Conservation (phyloP, 140 eudicot species). For the Ambrosia hybrid region DNA sequence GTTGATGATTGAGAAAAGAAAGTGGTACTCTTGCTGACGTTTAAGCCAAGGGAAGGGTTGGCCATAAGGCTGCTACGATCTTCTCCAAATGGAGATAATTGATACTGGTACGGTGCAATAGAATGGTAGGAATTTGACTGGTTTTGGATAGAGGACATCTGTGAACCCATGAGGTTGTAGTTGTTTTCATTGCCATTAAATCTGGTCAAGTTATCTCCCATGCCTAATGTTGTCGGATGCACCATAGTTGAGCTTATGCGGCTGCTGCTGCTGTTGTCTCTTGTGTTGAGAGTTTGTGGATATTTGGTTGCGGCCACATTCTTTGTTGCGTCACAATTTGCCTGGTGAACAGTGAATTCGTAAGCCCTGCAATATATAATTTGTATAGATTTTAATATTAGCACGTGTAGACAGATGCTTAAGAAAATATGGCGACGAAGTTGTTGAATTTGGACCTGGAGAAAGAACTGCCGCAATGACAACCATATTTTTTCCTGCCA, state of each 20-base stretch:
- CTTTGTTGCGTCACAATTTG: not conserved
- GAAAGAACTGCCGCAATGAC: slow-evolving; percentile 44
- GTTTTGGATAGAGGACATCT: not conserved
- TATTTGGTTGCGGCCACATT: slow-evolving; percentile 6
- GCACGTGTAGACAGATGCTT: not conserved
- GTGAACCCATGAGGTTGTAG: slow-evolving; percentile 3
- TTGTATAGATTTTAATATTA: not conserved
- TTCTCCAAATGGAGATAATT: not conserved
- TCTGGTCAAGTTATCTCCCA: not conserved
- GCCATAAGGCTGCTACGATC: not conserved
- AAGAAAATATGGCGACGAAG: not conserved
- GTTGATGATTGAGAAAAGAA: slow-evolving; percentile 9
- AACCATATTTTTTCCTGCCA: slow-evolving; percentile 36
- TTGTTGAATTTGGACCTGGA: slow-evolving; percentile 37
- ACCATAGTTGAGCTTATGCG: not conserved
- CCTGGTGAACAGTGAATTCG: not conserved
- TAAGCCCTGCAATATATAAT: slow-evolving; percentile 16
- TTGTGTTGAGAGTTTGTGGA: slow-evolving; percentile 11
- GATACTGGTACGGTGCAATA: not conserved
- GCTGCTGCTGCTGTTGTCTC: slow-evolving; percentile 11
- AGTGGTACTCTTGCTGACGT: not conserved
- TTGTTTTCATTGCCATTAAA: slow-evolving; percentile 3
- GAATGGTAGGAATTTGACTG: not conserved
- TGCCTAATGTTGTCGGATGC: not conserved
- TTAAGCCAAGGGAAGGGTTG: slow-evolving; percentile 14